Evolutionary conservation across 2,329 filamentous ascomycete species (phyloP), one percentile per base, ranked within the genome.

Genomic region (Monosporascus sp.): DNA sequence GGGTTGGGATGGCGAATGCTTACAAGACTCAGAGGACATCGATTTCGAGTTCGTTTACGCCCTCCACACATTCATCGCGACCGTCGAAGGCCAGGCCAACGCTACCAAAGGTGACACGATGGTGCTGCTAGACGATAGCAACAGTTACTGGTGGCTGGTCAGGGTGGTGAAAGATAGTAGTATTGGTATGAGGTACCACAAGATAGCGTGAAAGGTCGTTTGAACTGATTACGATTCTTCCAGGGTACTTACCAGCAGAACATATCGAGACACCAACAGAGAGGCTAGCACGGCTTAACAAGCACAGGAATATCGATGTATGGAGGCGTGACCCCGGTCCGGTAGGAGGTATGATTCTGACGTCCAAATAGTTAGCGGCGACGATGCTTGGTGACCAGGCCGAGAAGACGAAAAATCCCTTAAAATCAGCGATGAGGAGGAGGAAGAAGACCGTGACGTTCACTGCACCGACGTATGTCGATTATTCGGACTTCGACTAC

Each of bases 1-100:
- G 62, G 86, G 84, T 55, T 92, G 85, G 86, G 84, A 80, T 70
- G 81, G 81, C 74, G 82, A 89, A 77, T 87, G 86, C 90, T 96
- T 91, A 96, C 88, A 83, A 80, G 80, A 87, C 72, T 72, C 78
- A 97, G 94, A 99, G 82, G 94, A 99, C 67, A 99, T 99, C 73
- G 94, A 99, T 79, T 97, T 99, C 77, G 93, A 97, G 70, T 97
- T 97, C 74, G 94, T 99, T 56, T 99, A 99, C 75, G 94, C 94
- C 27, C 79, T 99, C 54, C 94, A 97, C 70, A 99, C 93, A 2
- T 99, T 99, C 66, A 89, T 97, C 59, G 94, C 94, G 27, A 97
- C 94, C 1, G 94, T 99, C 48, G 94, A 99, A 73, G 94, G 94
- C 27, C 94, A 99, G 72, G 94, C 94, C 57, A 99, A 97, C 76